Evolutionary conservation across 2,329 filamentous ascomycete species (phyloP), one percentile per base, ranked within the genome.

Genomic region (Alternaria infectoria): DNA sequence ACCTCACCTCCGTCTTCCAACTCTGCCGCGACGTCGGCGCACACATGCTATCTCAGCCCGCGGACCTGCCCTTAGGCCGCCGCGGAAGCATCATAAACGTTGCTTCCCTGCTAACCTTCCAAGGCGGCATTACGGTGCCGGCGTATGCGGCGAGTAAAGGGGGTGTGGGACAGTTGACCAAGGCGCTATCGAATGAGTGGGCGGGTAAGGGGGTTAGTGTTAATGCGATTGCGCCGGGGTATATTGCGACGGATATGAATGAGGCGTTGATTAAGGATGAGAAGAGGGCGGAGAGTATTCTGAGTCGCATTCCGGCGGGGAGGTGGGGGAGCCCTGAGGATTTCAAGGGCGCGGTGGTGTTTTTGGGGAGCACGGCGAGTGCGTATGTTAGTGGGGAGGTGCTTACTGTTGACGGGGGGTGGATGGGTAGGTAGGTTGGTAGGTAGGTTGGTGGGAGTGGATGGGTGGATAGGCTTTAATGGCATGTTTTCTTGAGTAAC

Each of bases 211-310:
- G 93, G 3, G 86, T 97, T 65, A 92, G 87, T 1, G 93, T 97
- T 44, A 97, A 97, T 79, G 92, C 91, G 8, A 92, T 97, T 75
- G 93, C 93, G 3, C 93, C 93, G 0, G 93, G 93, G 0, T 97
- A 97, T 80, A 92, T 97, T 71, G 91, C 88, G 54, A 97, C 93
- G n/a, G 93, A 97, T 64, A 97, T 97, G 94, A 97, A 97, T 78
- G 86, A 86, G 69, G 93, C 93, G 3, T 81, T 97, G 74, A 87
- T 97, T 46, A 87, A 89, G 54, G 89, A 97, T 79, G 80, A 86
- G 72, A 87, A 86, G 69, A 83, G 93, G 36, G 86, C 91, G 64
- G 87, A 85, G 67, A 90, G 90, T 73, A 97, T 97, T 70, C 86
- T 91, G 74, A 89, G 88, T 32, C 84, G 93, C 60, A 97, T 97